Conservation (phyloP, 1,284 basidiomycete genomes). For the Meripilus lineatus region DNA sequence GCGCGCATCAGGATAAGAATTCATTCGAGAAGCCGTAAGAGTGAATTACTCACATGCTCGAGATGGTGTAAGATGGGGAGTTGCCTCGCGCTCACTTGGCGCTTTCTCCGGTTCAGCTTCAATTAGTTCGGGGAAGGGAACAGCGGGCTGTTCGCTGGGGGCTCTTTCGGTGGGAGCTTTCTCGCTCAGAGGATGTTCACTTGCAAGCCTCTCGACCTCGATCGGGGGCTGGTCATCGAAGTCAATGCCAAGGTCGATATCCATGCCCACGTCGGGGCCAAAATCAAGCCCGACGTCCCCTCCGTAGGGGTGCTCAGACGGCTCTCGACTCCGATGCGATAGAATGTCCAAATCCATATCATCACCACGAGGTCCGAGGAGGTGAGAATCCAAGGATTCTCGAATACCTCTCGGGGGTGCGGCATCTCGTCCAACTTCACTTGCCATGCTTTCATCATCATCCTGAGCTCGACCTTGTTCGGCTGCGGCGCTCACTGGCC, state of each 20-base stretch:
- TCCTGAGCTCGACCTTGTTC: conserved; percentile 16
- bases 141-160: background rate
- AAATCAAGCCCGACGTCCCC: conserved; percentile 61
- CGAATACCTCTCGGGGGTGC: conserved; percentile 37
- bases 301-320: conserved; percentile 61
- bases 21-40: background rate
- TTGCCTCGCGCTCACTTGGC: conserved; percentile 40
- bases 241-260: conserved; percentile 62
- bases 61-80: conserved; percentile 59
- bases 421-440: conserved; percentile 75
- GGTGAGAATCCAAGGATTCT: conserved; percentile 57
- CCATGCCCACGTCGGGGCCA: conserved; percentile 39
- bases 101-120: conserved; percentile 22
- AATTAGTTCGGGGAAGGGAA: conserved; percentile 3
- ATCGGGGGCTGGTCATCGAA: conserved; percentile 50
- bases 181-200: background rate
- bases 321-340: conserved; percentile 56
- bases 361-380: conserved; percentile 43
- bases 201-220: conserved; percentile 12
- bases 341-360: conserved; percentile 53
- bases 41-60: conserved; percentile 55
- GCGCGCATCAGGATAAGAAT: conserved; percentile 9
- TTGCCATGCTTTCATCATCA: conserved; percentile 50
- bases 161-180: background rate
- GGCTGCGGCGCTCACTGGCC: conserved; percentile 31